Base-by-base conservation (phyloP, 805 yeast species). In the Spathaspora arborariae region DNA sequence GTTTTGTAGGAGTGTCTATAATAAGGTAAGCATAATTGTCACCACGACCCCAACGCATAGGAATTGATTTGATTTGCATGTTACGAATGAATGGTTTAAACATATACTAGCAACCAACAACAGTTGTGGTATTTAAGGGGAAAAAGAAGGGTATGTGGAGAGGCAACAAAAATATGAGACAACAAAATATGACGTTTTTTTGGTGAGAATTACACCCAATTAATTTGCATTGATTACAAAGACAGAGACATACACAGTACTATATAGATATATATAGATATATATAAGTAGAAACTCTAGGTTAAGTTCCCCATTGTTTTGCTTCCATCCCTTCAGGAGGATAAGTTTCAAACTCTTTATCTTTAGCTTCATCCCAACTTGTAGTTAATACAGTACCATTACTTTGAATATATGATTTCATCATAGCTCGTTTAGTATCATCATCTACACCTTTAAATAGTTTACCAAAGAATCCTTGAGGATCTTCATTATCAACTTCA, bases 11-110 rank as follows among this genome's bases (percentile, higher is more conserved):
- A 20, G 78, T 79, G 65, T 91, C 97, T 16, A 80, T 75, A 26
- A 94, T 62, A 8, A 91, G 63, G 62, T 94, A 94, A 56, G 91
- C 78, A 67, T 91, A 94, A 70, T 94, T 94, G 60, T 92, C 94
- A 45, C 97, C 96, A 20, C 81, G 62, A 45, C 92, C 88, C 97
- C 98, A 92, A 65, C 97, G 80, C 96, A 91, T 91, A 45, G 92
- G 91, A 55, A 94, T 80, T 24, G 85, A 68, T 55, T 80, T 76
- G 47, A 94, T 78, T 56, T 88, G 94, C 99, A 94, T 94, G 41
- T 11, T 36, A 10, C 46, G 34, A 13, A 24, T 20, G 13, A 39
- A 26, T 26, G 15, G 42, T 39, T 15, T 20, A 16, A 30, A 13
- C 35, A 30, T 30, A 30, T n/a, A n/a, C n/a, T n/a, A n/a, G n/a